Percentiles rank a stretch among this genome's conserved stretches.
Evolutionary conservation across 768 basidiomycete genomes (phyloP).

Genomic region (Phallus indusiatus): DNA sequence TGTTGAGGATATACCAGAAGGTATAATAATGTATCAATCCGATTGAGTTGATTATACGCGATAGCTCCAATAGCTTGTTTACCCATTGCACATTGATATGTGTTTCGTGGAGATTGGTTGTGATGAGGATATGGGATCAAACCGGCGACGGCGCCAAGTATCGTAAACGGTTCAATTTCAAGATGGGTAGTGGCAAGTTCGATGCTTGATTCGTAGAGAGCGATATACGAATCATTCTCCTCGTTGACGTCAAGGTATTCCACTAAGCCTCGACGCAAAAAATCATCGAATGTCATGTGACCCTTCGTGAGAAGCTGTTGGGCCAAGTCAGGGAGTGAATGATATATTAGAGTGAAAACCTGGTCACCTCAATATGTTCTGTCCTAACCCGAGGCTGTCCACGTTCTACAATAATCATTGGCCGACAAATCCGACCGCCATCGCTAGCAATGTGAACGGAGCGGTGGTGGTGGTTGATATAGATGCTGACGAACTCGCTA

Average conservation of each 20-base stretch:
- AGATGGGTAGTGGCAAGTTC: conserved; percentile 80
- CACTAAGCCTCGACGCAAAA: conserved; percentile 82
- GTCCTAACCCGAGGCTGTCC: conserved; percentile 64
- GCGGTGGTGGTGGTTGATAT: conserved; percentile 91
- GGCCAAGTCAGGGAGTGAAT: conserved; percentile 10
- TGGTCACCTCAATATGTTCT: conserved; percentile 67
- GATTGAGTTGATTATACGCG: conserved; percentile 93
- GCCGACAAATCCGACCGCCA: conserved; percentile 95
- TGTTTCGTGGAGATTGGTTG: conserved; percentile 98
- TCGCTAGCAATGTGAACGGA: conserved; percentile 95
- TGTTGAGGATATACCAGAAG: conserved; percentile 97
- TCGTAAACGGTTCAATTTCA: conserved; percentile 97
- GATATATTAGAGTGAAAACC: neutral
- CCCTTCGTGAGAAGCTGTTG: conserved; percentile 71
- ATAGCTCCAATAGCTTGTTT: conserved; percentile 99
- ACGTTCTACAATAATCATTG: conserved; percentile 92
- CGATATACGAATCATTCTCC: conserved; percentile 96
- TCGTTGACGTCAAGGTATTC: conserved; percentile 99
- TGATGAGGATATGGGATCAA: conserved; percentile 99
- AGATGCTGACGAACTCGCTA: conserved; percentile 95
- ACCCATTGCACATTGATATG: conserved; percentile 99
- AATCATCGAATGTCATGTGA: conserved; percentile 82
- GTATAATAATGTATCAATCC: conserved; percentile 98
- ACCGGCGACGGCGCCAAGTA: conserved; percentile 95
- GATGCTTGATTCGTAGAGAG: conserved; percentile 86